Base-by-base conservation (phyloP, 495 filamentous ascomycete species). In the Neurospora sp. region DNA sequence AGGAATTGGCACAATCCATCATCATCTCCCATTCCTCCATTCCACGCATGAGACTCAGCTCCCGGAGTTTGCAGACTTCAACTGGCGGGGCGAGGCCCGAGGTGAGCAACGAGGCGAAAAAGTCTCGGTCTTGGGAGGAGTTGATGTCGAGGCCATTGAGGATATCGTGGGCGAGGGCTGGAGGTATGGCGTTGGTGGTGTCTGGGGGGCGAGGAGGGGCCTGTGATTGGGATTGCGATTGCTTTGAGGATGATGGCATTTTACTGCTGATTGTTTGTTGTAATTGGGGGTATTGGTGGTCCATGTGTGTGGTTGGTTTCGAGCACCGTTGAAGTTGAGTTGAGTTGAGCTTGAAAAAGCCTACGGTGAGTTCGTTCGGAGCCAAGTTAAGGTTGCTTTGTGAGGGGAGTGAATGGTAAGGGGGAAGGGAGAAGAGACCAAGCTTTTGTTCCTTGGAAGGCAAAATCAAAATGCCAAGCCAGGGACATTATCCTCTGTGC, bases 21-120 rank as follows among this genome's bases (percentile, higher is more conserved):
- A 80, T 71, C 77, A 81, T 76, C 7, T 78, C 59, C 77, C 77
- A 82, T 44, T 83, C 76, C 70, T 84, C 82, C 22, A 74, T 39
- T 3, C 78, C 77, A 1, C 79, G 76, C 68, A 75, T 72, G 0
- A 83, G 70, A 31, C 79, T 80, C 5, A 77, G 48, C 22, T 59
- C 53, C 7, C 70, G 38, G 9, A 83, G 72, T 27, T 75, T 65
- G 20, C 77, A 38, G n/a, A 81, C 69, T 7, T 80, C 81, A 1
- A 75, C 77, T 9, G 70, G 68, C 10, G 79, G 69, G 9, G 70
- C 80, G 5, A 46, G 53, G 10, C 77, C 74, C 35, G 74, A 71
- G 1, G 70, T 72, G 20, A 81, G 73, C 7, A 80, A 14, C 1
- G 72, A 72, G 69, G 39, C 42, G 6, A 83, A 68, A 44, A 78